Conservation (phyloP, 768 basidiomycete species). For the Lentinus brumalis region DNA sequence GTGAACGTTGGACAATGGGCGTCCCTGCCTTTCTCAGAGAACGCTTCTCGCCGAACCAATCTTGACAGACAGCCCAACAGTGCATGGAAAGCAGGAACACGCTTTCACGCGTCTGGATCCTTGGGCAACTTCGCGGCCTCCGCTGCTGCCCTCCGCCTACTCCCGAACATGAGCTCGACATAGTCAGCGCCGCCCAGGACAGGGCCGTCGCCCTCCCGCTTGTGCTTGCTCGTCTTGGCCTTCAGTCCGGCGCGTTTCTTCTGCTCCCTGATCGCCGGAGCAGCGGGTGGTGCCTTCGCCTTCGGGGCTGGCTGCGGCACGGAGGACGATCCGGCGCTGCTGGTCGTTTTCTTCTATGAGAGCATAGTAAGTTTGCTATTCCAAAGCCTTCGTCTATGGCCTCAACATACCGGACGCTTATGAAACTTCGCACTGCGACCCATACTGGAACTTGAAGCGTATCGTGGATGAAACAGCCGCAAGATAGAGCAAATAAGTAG, state of each 20-base stretch:
- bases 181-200: slow-evolving; percentile 80
- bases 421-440: slow-evolving; percentile 69
- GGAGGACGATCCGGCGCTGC: slow-evolving; percentile 6
- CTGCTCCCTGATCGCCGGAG: slow-evolving; percentile 25
- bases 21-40: too few species aligned
- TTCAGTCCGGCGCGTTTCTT: slow-evolving; percentile 56
- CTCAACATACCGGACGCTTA: slow-evolving; percentile 53
- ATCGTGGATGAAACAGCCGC: too few species aligned
- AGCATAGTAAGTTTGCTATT: neutral
- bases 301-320: slow-evolving; percentile 4
- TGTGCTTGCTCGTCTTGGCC: slow-evolving; percentile 38
- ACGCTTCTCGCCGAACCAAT: too few species aligned
- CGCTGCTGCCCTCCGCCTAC: slow-evolving; percentile 63
- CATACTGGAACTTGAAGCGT: slow-evolving; percentile 36
- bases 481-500: too few species aligned
- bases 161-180: slow-evolving; percentile 68
- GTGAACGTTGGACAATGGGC: too few species aligned
- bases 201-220: slow-evolving; percentile 34
- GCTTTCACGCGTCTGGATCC: slow-evolving; percentile 14
- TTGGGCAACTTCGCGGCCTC: slow-evolving; percentile 65
- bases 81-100: too few species aligned
- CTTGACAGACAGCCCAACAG: neutral
- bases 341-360: slow-evolving; percentile 29
- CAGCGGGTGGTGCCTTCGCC: slow-evolving; percentile 19
- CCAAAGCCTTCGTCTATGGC: neutral